phyloP scores from a whole-genome alignment of 495 filamentous ascomycete species.

The Echria macrotheca region DNA sequence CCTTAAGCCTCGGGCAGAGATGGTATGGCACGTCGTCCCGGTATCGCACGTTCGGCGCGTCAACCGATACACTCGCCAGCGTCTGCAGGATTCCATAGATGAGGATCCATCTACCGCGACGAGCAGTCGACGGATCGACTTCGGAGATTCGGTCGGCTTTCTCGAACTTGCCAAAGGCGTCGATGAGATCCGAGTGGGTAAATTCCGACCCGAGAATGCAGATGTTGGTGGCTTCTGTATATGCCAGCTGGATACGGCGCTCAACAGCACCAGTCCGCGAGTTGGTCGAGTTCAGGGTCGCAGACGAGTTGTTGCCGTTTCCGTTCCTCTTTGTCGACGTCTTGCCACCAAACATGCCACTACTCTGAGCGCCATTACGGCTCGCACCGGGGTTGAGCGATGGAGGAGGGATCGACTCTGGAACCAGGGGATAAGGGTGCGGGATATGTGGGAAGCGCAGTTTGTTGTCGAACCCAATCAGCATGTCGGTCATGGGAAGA shows the following conservation, averaged over 20 bases:
- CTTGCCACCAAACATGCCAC: slow-evolving; percentile 23
- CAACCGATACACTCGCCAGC: slow-evolving; percentile 61
- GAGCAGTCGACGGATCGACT: slow-evolving; percentile 52
- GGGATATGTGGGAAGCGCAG: slow-evolving; percentile 62
- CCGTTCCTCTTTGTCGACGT: slow-evolving; percentile 33
- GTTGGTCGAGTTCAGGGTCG: slow-evolving; percentile 7
- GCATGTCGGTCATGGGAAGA: slow-evolving; percentile 61
- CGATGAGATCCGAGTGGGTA: slow-evolving; percentile 50
- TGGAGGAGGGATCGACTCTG: slow-evolving; percentile 40
- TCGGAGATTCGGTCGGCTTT: slow-evolving; percentile 46
- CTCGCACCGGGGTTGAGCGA: background rate
- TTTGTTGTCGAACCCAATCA: slow-evolving; percentile 61
- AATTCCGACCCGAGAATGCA: slow-evolving; percentile 54
- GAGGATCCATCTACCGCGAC: slow-evolving; percentile 65
- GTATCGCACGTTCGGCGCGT: slow-evolving; percentile 55
- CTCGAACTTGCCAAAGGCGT: slow-evolving; percentile 60
- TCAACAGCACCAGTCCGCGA: slow-evolving; percentile 28
- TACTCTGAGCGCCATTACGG: slow-evolving; percentile 4
- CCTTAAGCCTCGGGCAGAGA: slow-evolving; percentile 53
- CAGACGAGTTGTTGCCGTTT: slow-evolving; percentile 7
- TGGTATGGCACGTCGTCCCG: slow-evolving; percentile 59
- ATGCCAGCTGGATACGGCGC: slow-evolving; percentile 52
- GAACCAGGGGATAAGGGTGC: slow-evolving; percentile 62
- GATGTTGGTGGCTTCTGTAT: slow-evolving; percentile 65
- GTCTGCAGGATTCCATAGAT: slow-evolving; percentile 69